Evolutionary conservation across 805 yeast species (phyloP).

Genomic region (Cyberlindnera euphorbiiphila): DNA sequence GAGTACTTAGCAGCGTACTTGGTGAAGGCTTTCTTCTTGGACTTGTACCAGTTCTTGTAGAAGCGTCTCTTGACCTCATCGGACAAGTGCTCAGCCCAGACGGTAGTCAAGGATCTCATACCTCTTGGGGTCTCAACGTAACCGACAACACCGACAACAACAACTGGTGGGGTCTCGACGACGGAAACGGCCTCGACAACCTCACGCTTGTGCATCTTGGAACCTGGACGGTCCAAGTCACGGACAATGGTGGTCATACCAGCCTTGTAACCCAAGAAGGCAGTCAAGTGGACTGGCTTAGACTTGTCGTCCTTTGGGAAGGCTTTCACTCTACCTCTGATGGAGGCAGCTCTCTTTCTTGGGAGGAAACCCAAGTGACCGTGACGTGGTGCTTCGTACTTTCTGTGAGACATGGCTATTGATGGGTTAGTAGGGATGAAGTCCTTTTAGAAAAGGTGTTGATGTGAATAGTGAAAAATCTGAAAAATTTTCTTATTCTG

Average conservation of each 20-base stretch:
- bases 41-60: constrained; percentile 99
- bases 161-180: constrained; percentile 98
- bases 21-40: constrained; percentile 99
- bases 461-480: constrained; percentile 17
- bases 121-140: constrained; percentile 99
- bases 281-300: constrained; percentile 98
- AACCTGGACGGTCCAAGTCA: constrained; percentile 99
- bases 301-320: constrained; percentile 98
- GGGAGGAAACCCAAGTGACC: constrained; percentile 99
- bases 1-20: constrained; percentile 99
- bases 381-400: constrained; percentile 99
- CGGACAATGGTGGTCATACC: constrained; percentile 99
- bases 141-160: constrained; percentile 99
- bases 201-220: constrained; percentile 99
- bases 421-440: constrained; percentile 22
- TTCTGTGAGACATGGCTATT: constrained; percentile 94
- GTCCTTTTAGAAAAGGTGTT: constrained; percentile 1
- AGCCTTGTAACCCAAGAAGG: constrained; percentile 99
- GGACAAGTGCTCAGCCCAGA: constrained; percentile 99
- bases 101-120: constrained; percentile 98
- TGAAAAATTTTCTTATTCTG: constrained; percentile 11
- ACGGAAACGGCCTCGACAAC: constrained; percentile 99
- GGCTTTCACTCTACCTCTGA: constrained; percentile 98
- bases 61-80: constrained; percentile 99
- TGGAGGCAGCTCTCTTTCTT: constrained; percentile 98